Percentiles rank a stretch among this genome's conserved stretches.
phyloP scores from a whole-genome alignment of 148 eudicot species.

The Cornus controversa region DNA sequence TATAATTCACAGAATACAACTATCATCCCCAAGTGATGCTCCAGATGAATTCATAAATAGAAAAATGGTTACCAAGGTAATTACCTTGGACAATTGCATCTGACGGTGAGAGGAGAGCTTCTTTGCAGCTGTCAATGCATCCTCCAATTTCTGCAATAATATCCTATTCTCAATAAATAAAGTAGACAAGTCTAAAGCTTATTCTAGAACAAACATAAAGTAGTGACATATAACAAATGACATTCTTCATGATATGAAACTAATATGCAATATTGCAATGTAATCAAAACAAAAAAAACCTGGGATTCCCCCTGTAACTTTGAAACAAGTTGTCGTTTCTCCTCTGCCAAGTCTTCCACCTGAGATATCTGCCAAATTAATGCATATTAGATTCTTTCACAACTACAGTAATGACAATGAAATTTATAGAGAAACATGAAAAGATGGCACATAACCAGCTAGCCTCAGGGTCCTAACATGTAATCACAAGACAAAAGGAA shows the following conservation, averaged over 20 bases:
- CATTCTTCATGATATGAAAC: slow-evolving; percentile 6
- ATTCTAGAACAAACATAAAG: not conserved
- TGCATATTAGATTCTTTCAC: not conserved
- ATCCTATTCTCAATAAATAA: slow-evolving; percentile 4
- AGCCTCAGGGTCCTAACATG: not conserved
- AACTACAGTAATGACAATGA: slow-evolving; percentile 1
- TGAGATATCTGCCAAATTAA: slow-evolving; percentile 46
- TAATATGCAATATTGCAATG: not conserved
- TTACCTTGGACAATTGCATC: slow-evolving; percentile 64
- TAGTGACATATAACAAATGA: not conserved
- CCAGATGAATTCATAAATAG: not conserved
- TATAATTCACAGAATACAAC: slow-evolving; percentile 15
- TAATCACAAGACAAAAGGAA: not conserved
- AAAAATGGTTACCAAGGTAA: slow-evolving; percentile 3
- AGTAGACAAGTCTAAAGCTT: not conserved
- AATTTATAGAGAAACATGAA: slow-evolving; percentile 8
- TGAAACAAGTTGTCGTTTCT: slow-evolving; percentile 50
- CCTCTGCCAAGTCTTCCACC: slow-evolving; percentile 57
- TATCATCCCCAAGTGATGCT: not conserved
- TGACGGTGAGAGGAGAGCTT: slow-evolving; percentile 47
- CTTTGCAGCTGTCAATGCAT: slow-evolving; percentile 57
- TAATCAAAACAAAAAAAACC: slow-evolving; percentile 33
- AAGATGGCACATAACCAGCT: not conserved
- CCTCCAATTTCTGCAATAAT: slow-evolving; percentile 63
- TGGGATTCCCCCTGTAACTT: slow-evolving; percentile 60